Conservation (phyloP, 495 filamentous ascomycete species). For the Trichoderma erinaceum region DNA sequence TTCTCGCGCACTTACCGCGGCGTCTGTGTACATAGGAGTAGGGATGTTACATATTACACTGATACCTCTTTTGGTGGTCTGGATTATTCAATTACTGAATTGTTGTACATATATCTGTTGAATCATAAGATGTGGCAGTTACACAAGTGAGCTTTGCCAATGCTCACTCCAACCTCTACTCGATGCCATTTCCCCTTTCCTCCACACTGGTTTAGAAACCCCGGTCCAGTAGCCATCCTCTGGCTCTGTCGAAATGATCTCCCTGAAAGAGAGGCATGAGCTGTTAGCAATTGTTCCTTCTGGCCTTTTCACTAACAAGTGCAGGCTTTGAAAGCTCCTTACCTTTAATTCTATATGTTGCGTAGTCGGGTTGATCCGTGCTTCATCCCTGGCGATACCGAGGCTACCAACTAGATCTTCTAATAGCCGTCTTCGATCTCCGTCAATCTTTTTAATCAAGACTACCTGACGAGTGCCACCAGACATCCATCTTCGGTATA, state of each 20-base stretch:
- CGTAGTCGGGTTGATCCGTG: slow-evolving; percentile 48
- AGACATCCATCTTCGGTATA: slow-evolving; percentile 70
- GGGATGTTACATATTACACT: slow-evolving; percentile 11
- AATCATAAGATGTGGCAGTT: not conserved
- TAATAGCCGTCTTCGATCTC: slow-evolving; percentile 54
- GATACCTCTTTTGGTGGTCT: slow-evolving; percentile 10
- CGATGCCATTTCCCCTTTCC: not conserved
- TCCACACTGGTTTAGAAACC: slow-evolving; percentile 11
- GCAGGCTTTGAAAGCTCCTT: too few species aligned
- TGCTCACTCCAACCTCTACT: not conserved
- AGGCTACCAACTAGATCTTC: slow-evolving; percentile 33
- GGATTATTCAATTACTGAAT: slow-evolving; percentile 12
- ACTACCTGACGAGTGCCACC: slow-evolving; percentile 76
- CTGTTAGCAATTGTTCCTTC: not conserved
- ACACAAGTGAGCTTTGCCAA: slow-evolving; percentile 1
- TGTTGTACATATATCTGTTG: slow-evolving; percentile 15
- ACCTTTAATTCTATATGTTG: slow-evolving; percentile 56
- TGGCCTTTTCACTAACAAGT: not conserved
- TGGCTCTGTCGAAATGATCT: slow-evolving; percentile 4
- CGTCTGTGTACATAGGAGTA: slow-evolving; percentile 14
- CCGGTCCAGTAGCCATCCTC: slow-evolving; percentile 15
- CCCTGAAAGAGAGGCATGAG: not conserved
- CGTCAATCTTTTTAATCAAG: slow-evolving; percentile 69
- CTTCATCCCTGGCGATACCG: slow-evolving; percentile 19
- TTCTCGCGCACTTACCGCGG: slow-evolving; percentile 6